Base-by-base conservation (phyloP, 805 yeast species). In the Wickerhamomyces mucosus region DNA sequence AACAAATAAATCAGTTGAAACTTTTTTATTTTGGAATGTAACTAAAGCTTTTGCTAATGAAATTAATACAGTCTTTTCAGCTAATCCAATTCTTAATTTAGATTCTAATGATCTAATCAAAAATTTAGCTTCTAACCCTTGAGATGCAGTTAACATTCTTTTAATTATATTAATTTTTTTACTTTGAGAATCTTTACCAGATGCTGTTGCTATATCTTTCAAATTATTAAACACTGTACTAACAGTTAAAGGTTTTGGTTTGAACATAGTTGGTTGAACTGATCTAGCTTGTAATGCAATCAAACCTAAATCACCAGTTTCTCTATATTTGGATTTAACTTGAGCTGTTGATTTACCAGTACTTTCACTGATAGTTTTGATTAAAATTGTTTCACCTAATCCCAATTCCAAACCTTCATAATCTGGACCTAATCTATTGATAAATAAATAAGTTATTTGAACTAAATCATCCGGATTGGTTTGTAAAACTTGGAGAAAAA, bases 321-420 rank as follows among this genome's bases (percentile, higher is more conserved):
- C 74, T 32, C 75, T 78, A 47, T 78, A 82, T 38, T 84, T 92
- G 20, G 65, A 61, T 51, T 75, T 86, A 32, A 92, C 70, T 38
- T 78, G 83, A 3, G 74, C 60, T 1, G 73, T 43, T 0, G 88
- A 68, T 34, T 94, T 66, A 2, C 98, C 98, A 13, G 95, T 88
- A 30, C 94, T 74, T 48, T 83, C 95, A 21, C 86, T 75, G 25
- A 92, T 73, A 0, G 97, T 92, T 48, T 88, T 92, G 47, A 88
- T 75, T 18, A 92, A 60, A 9, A 92, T 52, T 3, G 94, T 76
- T 54, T 92, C 98, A 13, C 98, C 98, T 3, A 92, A 65, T 0
- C 98, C 98, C 17, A 92, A 63, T 50, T 92, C 98, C 35, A 89
- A 60, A 19, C 94, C 96, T 50, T 85, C 95, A 50, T 92, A 92